Evolutionary conservation across 139 green algal species (phyloP), one percentile per base, ranked within the genome.

Genomic region (Edaphochlamys debaryana): DNA sequence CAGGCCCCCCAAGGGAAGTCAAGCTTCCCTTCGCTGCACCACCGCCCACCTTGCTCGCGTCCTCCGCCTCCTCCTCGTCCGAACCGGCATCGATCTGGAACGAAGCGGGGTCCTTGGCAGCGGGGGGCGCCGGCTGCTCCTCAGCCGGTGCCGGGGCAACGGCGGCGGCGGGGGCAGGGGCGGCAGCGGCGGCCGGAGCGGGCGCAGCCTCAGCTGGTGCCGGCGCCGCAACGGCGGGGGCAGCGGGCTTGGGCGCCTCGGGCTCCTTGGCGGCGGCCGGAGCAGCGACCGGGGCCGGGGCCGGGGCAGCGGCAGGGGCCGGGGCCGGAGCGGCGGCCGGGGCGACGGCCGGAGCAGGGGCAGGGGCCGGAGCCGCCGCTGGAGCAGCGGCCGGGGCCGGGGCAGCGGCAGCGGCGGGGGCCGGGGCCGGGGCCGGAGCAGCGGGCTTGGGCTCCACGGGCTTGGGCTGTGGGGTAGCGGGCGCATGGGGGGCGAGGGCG

Each of bases 1-100:
- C n/a, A n/a, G n/a, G n/a, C n/a, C n/a, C n/a, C n/a, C n/a, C n/a
- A n/a, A n/a, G n/a, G n/a, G n/a, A n/a, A n/a, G n/a, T n/a, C n/a
- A n/a, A n/a, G n/a, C n/a, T n/a, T n/a, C n/a, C n/a, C n/a, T n/a
- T n/a, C n/a, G n/a, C n/a, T n/a, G n/a, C n/a, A n/a, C n/a, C n/a
- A n/a, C n/a, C n/a, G n/a, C n/a, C n/a, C n/a, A n/a, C n/a, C n/a
- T n/a, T n/a, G n/a, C n/a, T n/a, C n/a, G n/a, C n/a, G 30, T 9
- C 42, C 0, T 76, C 75, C 1, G 63, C 75, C 3, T 27, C 20
- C 17, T 81, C 75, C 75, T 81, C 75, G 15, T 71, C 75, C 8
- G 69, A 58, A 3, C 52, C 60, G n/a, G 69, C 75, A 48, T 81
- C 75, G 19, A 81, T 81, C 30, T 81, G 63, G 34, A 83, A 74